phyloP scores from a whole-genome alignment of 176 grass and related monocot genomes.

The Oryza punctata region DNA sequence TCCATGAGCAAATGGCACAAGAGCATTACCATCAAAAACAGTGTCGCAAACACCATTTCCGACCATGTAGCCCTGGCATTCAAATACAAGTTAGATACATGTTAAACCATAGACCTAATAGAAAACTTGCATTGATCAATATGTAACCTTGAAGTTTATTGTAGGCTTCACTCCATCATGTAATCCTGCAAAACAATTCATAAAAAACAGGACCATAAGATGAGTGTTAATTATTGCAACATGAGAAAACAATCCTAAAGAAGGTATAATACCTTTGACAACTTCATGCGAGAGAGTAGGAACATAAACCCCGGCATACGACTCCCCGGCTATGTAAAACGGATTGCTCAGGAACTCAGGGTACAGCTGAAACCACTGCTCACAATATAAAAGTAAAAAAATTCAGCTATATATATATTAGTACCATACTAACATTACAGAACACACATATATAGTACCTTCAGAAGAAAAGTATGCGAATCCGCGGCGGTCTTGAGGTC shows the following conservation, averaged over 20 bases:
- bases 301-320: conserved; percentile 95
- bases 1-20: conserved; percentile 96
- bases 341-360: conserved; percentile 77
- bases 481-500: conserved; percentile 87
- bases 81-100: not conserved
- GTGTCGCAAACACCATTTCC: conserved; percentile 90
- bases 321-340: conserved; percentile 91
- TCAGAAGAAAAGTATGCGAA: conserved; percentile 90
- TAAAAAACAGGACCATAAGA: not conserved
- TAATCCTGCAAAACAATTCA: conserved; percentile 58
- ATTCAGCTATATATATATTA: conserved; percentile 20
- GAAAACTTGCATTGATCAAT: not conserved
- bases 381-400: conserved; percentile 4
- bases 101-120: conserved; percentile 3
- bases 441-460: conserved; percentile 45
- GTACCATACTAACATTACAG: not conserved
- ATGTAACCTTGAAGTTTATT: conserved; percentile 84
- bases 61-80: conserved; percentile 85
- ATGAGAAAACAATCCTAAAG: not conserved
- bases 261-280: conserved; percentile 56
- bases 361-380: conserved; percentile 89
- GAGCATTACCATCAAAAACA: conserved; percentile 87
- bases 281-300: conserved; percentile 90
- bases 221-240: not conserved
- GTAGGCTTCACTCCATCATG: conserved; percentile 54